Evolutionary conservation across 805 yeast genomes (phyloP).

Genomic region (Yarrowia hollandica): DNA sequence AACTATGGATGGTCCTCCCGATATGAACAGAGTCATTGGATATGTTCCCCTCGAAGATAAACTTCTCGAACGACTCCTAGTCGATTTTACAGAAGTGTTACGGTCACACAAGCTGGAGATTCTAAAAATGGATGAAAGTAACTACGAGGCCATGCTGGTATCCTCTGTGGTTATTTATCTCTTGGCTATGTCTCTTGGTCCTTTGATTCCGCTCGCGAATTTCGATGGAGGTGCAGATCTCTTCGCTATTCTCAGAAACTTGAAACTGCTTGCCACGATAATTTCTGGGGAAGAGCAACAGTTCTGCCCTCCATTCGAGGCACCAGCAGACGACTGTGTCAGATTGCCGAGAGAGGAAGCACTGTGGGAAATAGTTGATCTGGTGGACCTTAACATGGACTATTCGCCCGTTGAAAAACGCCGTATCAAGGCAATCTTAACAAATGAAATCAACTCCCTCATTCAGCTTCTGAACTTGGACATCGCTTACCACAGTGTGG

Average conservation of each 20-base stretch:
- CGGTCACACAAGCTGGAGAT: not conserved
- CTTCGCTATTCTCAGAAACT: not conserved
- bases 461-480: constrained; percentile 5
- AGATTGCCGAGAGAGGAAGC: constrained; percentile 5
- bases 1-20: not conserved
- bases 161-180: not conserved
- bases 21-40: not conserved
- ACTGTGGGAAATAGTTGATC: constrained; percentile 12
- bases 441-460: constrained; percentile 8
- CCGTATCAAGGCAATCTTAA: not conserved
- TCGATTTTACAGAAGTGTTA: not conserved
- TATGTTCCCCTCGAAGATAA: constrained; percentile 13
- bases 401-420: not conserved
- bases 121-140: not conserved
- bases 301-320: not conserved
- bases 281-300: not conserved
- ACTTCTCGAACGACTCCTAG: not conserved
- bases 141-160: not conserved
- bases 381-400: constrained; percentile 1
- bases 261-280: not conserved
- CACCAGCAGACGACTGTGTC: not conserved
- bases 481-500: not conserved
- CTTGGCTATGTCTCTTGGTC: constrained; percentile 12
- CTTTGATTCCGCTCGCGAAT: not conserved
- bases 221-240: constrained; percentile 14